Conservation (phyloP, 495 filamentous ascomycete species). For the Hypomontagnella monticulosa region DNA sequence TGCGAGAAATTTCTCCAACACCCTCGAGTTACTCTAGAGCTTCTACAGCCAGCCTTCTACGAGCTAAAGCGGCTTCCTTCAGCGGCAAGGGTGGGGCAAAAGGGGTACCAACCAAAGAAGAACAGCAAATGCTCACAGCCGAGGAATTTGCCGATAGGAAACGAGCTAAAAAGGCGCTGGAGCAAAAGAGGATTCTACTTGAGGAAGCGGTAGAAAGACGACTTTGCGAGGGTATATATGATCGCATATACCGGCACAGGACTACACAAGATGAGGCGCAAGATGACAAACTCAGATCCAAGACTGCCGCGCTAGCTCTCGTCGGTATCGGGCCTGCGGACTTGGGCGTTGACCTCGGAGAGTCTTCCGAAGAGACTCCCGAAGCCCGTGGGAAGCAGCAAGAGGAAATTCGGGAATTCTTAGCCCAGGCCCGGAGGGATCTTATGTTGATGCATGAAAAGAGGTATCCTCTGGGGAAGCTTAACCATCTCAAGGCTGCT, state of each 20-base stretch:
- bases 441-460: slow-evolving; percentile 86
- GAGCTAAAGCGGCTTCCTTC: slow-evolving; percentile 62
- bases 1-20: slow-evolving; percentile 67
- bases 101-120: slow-evolving; percentile 48
- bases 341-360: slow-evolving; percentile 79
- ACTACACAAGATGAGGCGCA: slow-evolving; percentile 93
- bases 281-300: slow-evolving; percentile 93
- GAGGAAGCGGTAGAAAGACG: slow-evolving; percentile 93
- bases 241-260: slow-evolving; percentile 87
- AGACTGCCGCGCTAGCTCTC: slow-evolving; percentile 88
- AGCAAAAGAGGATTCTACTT: slow-evolving; percentile 75
- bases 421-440: slow-evolving; percentile 77
- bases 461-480: slow-evolving; percentile 88
- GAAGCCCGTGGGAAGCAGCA: slow-evolving; percentile 68
- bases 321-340: slow-evolving; percentile 91
- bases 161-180: slow-evolving; percentile 77
- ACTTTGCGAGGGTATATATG: slow-evolving; percentile 87
- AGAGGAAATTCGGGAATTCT: slow-evolving; percentile 73
- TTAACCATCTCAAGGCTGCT: slow-evolving; percentile 84
- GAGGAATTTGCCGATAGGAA: slow-evolving; percentile 83
- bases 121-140: slow-evolving; percentile 92
- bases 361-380: slow-evolving; percentile 53
- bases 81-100: slow-evolving; percentile 60
- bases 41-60: slow-evolving; percentile 62
- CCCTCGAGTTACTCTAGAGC: slow-evolving; percentile 59